Base-by-base conservation (phyloP, 345 rosid genomes). In the Murraya paniculata region DNA sequence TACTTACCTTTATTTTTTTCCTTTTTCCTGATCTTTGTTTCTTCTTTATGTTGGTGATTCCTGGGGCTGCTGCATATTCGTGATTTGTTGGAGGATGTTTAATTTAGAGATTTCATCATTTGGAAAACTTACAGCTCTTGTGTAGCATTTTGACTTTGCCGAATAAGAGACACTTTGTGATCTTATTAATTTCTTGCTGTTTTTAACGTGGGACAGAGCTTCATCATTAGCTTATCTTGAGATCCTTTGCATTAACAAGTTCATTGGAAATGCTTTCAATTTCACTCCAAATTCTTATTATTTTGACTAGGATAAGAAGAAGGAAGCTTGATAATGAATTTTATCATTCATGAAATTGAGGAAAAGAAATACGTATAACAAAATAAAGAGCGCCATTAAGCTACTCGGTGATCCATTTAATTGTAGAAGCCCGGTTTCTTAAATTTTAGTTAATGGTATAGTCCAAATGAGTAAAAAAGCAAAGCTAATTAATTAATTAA, bases 31-130 rank as follows among this genome's bases (percentile, higher is more conserved):
- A 39, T 30, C 18, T 57, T 75, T 48, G 16, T 50, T 72, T 16
- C 50, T 68, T 56, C 16, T 33, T 76, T 31, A 45, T 11, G 50
- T 55, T 39, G 77, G 59, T 78, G 81, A 80, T 84, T 82, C 78
- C 72, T 81, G 67, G 80, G 79, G 81, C 81, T 79, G 84, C 77
- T 53, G 57, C 57, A 53, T 18, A 74, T 79, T 77, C 73, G 86
- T 84, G 76, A 76, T 76, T 69, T 67, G 72, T 64, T 76, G 75
- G 60, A 73, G 67, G 33, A 59, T 16, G 24, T 35, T 67, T 22
- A 10, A 4, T 75, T 78, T 78, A 36, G 79, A 80, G 71, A 75
- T 48, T 81, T 65, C 73, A 30, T 18, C 18, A 61, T 25, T 78
- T 57, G 71, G 30, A 14, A 45, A 64, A 77, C 74, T 73, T 81